These are phyloP conservation scores for Populus tomentosa DNA, from an alignment of 441 rosid genomes.

Conservation along the genomic window DNA sequence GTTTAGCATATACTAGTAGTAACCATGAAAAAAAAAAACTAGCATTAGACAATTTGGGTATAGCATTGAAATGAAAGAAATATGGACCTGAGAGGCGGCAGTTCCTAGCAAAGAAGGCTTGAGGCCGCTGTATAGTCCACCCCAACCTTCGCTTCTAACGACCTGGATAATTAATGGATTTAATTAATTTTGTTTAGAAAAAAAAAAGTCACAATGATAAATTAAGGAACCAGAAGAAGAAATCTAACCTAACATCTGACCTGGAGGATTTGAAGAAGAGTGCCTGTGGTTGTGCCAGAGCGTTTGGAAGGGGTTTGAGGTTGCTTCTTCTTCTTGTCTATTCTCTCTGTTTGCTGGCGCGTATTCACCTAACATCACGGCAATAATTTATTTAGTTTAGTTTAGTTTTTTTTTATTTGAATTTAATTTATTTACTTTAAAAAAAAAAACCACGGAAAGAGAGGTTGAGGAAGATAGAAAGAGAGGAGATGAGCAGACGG, in stretches of 20 bases:
- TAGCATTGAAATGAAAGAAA: background rate
- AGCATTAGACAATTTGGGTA: background rate
- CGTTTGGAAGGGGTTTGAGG: conserved; percentile 17
- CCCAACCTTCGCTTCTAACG: conserved; percentile 53
- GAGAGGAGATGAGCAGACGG: background rate
- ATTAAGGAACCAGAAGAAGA: background rate
- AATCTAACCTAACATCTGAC: conserved; percentile 12
- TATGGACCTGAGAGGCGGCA: conserved; percentile 55
- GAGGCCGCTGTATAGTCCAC: conserved; percentile 69
- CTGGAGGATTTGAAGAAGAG: conserved; percentile 47
- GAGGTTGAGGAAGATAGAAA: background rate
- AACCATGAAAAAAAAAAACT: background rate
- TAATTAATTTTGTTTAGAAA: background rate
- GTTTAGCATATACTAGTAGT: background rate
- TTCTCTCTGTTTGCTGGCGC: conserved; percentile 66
- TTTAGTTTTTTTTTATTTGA: background rate
- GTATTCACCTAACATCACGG: conserved; percentile 51
- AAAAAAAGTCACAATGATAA: background rate
- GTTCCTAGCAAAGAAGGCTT: conserved; percentile 69
- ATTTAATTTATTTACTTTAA: background rate
- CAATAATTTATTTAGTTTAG: too few relatives aligned
- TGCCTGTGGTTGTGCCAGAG: conserved; percentile 13
- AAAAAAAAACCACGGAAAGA: background rate
- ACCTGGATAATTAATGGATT: conserved; percentile 25
- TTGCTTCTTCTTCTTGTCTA: conserved; percentile 33